A percentile compares a stretch with the other conserved stretches of the same genome.
phyloP scores from a whole-genome alignment of 2,329 filamentous ascomycete genomes.

The Fusarium xyrophilum region DNA sequence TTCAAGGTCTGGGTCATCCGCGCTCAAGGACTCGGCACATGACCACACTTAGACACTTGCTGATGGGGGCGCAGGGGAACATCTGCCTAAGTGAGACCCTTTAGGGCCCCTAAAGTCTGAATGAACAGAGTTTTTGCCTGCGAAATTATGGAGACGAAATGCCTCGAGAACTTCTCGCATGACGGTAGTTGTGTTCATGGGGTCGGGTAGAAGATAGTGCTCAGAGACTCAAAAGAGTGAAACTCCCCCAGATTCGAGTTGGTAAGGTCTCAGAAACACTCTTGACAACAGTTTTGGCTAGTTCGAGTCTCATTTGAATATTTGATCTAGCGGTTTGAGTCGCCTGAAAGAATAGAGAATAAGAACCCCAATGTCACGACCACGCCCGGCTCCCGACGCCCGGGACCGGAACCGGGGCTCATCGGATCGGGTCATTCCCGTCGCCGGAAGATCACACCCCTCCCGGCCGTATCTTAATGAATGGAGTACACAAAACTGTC shows the following conservation, averaged over 20 bases:
- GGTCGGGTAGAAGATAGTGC: neutral
- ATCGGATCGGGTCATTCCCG: conserved; percentile 29
- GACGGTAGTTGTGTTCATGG: conserved; percentile 35
- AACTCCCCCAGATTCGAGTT: neutral
- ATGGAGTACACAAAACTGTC: conserved; percentile 34
- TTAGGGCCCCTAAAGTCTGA: conserved; percentile 1
- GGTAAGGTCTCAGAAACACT: neutral
- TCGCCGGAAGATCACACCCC: conserved; percentile 3
- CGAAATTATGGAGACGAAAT: conserved; percentile 12
- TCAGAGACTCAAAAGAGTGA: conserved; percentile 29
- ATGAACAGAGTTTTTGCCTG: neutral
- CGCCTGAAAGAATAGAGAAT: neutral
- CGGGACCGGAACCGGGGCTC: conserved; percentile 32
- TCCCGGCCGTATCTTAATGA: conserved; percentile 37
- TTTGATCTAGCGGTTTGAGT: neutral
- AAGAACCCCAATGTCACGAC: conserved; percentile 24
- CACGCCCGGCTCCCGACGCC: conserved; percentile 23
- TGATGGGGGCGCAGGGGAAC: conserved; percentile 34
- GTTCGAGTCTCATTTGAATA: neutral
- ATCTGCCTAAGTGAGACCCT: conserved; percentile 34
- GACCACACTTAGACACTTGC: conserved; percentile 28
- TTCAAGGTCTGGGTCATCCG: conserved; percentile 33
- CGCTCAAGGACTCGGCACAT: conserved; percentile 26
- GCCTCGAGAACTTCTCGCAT: conserved; percentile 31
- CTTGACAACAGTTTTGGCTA: neutral